phyloP scores from a whole-genome alignment of 164 flowering plant species.

The Liriodendron chinense region DNA sequence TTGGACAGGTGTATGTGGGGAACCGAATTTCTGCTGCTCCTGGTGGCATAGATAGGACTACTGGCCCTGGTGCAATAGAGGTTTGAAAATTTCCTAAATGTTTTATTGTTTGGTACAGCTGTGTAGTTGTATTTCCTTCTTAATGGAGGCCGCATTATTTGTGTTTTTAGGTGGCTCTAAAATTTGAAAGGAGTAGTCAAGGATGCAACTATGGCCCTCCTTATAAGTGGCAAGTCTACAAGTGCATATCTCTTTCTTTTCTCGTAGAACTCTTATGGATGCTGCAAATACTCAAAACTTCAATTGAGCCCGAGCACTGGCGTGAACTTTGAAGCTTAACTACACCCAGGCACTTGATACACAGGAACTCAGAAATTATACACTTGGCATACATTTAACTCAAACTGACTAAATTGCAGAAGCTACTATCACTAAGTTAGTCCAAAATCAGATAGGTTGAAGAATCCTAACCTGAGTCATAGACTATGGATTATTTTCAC shows the following conservation, averaged over 20 bases:
- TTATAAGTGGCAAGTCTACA: constrained; percentile 89
- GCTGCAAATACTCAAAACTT: too few relatives aligned
- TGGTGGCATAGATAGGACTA: constrained; percentile 33
- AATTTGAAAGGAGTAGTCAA: constrained; percentile 81
- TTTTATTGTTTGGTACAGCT: not conserved
- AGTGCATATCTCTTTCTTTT: constrained; percentile 35
- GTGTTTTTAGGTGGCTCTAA: constrained; percentile 63
- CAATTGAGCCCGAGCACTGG: too few relatives aligned
- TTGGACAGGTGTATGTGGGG: constrained; percentile 92
- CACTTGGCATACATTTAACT: too few relatives aligned
- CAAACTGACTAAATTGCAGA: too few relatives aligned
- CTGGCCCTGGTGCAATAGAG: constrained; percentile 70
- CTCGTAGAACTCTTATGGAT: too few relatives aligned
- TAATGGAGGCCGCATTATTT: not conserved
- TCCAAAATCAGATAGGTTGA: too few relatives aligned
- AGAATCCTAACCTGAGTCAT: too few relatives aligned
- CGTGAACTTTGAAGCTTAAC: too few relatives aligned
- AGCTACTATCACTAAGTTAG: too few relatives aligned
- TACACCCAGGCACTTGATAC: too few relatives aligned
- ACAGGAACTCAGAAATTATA: too few relatives aligned
- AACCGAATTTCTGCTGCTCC: constrained; percentile 40
- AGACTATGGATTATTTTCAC: too few relatives aligned
- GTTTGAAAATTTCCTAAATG: constrained; percentile 23
- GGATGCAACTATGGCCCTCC: constrained; percentile 91
- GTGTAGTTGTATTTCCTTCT: not conserved